Base-by-base conservation (phyloP, 345 rosid species). In the Gossypium longicalyx region DNA sequence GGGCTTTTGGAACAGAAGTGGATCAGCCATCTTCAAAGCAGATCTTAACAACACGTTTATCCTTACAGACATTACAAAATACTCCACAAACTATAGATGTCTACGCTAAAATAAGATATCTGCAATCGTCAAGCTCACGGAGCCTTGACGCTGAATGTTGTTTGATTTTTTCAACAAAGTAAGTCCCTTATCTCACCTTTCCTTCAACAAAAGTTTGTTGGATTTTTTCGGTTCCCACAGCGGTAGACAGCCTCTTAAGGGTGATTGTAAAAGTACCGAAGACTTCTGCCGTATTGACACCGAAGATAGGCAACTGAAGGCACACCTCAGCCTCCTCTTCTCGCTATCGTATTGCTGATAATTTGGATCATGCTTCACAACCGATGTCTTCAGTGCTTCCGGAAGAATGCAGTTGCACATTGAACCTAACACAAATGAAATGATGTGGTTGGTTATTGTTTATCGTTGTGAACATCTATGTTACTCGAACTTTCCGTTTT, bases 321-420 rank as follows among this genome's bases (percentile, higher is more conserved):
- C 75, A 74, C 88, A 83, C 62, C 81, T 84, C 51, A 90, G 84
- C 76, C 89, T 88, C 84, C 82, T 87, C 82, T 78, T 93, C 67
- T 95, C 99, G 51, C 87, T 87, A 22, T 93, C 96, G 2, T 70
- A 75, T 1, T 74, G 87, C 79, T 89, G 86, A 47, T 75, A 85
- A 72, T 86, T 79, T 2, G 95, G 88, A 41, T 93, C 93, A 15
- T 87, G 91, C 23, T 71, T 68, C 49, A 88, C 91, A 2, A 87
- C 85, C 11, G 94, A 82, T 2, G 85, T 82, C 88, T 88, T 90
- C 12, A 95, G 90, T 58, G 94, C 74, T 78, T 95, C 94, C 0
- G 99, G 94, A 62, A 95, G 97, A 47, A 95, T 76, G 82, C 97
- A 95, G 80, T 89, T 95, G 85, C 99, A 95, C 51, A 88, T 73